Evolutionary conservation across 768 basidiomycete genomes (phyloP).

Genomic region (Kwoniella dendrophila): DNA sequence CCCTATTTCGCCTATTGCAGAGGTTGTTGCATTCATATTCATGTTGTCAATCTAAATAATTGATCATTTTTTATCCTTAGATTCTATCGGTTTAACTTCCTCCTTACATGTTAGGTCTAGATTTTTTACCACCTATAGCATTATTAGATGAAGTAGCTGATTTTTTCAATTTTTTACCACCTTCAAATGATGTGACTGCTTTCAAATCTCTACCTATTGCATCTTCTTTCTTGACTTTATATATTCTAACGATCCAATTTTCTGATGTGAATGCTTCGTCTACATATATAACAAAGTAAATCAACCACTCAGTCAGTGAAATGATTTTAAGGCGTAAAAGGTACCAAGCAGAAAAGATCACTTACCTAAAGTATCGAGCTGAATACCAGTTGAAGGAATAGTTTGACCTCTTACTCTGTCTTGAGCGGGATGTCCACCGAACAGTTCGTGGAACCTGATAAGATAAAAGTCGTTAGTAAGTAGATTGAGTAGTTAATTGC

Average conservation of each 20-base stretch:
- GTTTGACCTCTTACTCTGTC: constrained; percentile 90
- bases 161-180: constrained; percentile 85
- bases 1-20: too few species aligned
- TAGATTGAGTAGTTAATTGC: neutral
- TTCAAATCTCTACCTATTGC: constrained; percentile 84
- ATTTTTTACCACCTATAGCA: constrained; percentile 28
- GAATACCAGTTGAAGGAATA: constrained; percentile 74
- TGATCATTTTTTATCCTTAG: neutral
- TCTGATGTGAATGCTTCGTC: constrained; percentile 99
- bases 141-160: constrained; percentile 25
- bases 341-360: constrained; percentile 16
- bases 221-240: constrained; percentile 92
- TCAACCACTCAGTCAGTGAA: neutral
- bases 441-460: constrained; percentile 79
- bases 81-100: neutral
- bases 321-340: too few species aligned
- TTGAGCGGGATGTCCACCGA: constrained; percentile 69
- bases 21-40: neutral
- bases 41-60: neutral
- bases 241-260: constrained; percentile 99
- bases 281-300: constrained; percentile 47
- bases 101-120: constrained; percentile 28
- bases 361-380: constrained; percentile 84
- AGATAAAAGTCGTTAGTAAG: too few species aligned
- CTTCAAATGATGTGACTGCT: constrained; percentile 77